Base-by-base conservation (phyloP, 2,329 filamentous ascomycete genomes). In the Botryotinia convoluta region DNA sequence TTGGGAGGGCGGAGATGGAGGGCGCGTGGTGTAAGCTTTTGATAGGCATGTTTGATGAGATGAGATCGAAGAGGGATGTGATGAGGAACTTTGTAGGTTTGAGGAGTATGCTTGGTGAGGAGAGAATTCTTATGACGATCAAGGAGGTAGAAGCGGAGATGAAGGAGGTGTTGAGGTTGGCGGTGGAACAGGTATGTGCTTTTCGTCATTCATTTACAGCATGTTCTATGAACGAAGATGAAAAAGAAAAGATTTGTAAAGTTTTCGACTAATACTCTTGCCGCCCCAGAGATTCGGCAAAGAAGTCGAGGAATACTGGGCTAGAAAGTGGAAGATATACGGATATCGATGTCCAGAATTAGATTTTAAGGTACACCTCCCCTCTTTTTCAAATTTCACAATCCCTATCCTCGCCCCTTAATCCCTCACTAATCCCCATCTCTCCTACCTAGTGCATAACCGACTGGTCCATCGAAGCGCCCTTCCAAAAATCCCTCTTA, bases 401-500 rank as follows among this genome's bases (percentile, higher is more conserved):
- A 10, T 62, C 26, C 1, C 14, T 29, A 42, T n/a, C n/a, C n/a
- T n/a, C n/a, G n/a, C n/a, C n/a, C n/a, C n/a, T n/a, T n/a, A n/a
- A n/a, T n/a, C n/a, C n/a, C 35, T 26, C 18, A 16, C 64, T 42
- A 57, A 68, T 4, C 10, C 26, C 3, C 5, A 4, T 3, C 18
- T 14, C 9, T 3, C 6, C 29, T 4, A 1, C 0, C 16, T 0
- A 68, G 65, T 54, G 45, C 48, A 8, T 42, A 68, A 68, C 48
- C 65, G 65, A 68, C 22, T 57, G 48, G 45, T 57, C 65, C 6
- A 16, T 68, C 48, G 65, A 68, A 68, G 65, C 65, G 0, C 65
- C 65, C 4, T 68, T 68, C 1, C 65, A 68, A 7, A 57, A 32
- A 68, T 42, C 35, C n/a, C 65, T 68, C 35, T 29, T 68, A 3